Percentiles rank a stretch among this genome's conserved stretches.
phyloP scores from a whole-genome alignment of 208 protist genomes.

The Trypanosoma theileri region DNA sequence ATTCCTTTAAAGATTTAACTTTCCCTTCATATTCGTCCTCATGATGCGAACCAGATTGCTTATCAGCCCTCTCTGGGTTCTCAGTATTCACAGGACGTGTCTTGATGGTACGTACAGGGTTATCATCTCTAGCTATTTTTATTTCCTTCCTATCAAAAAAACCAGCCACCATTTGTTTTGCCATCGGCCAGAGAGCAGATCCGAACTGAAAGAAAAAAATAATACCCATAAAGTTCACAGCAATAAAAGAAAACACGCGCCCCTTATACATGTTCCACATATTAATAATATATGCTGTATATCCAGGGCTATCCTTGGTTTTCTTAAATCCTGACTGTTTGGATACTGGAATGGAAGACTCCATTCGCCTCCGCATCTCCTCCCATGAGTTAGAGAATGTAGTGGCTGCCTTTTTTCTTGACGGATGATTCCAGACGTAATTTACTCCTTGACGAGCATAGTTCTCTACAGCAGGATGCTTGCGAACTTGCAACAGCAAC shows the following conservation, averaged over 20 bases:
- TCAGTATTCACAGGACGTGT: background rate
- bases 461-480: slow-evolving; percentile 8
- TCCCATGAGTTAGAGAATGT: slow-evolving; percentile 20
- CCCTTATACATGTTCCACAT: slow-evolving; percentile 29
- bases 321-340: background rate
- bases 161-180: slow-evolving; percentile 28
- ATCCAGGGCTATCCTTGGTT: background rate
- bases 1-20: background rate
- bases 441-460: slow-evolving; percentile 14
- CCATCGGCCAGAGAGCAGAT: slow-evolving; percentile 34
- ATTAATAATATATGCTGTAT: background rate
- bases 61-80: slow-evolving; percentile 7
- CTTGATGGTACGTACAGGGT: slow-evolving; percentile 11
- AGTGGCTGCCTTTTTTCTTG: slow-evolving; percentile 6
- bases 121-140: slow-evolving; percentile 11
- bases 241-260: slow-evolving; percentile 51
- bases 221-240: slow-evolving; percentile 68
- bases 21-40: background rate
- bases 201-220: slow-evolving; percentile 58
- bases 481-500: slow-evolving; percentile 5
- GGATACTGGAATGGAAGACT: slow-evolving; percentile 1
- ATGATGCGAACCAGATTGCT: background rate
- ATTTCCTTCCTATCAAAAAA: slow-evolving; percentile 12
- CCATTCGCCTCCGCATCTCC: background rate
- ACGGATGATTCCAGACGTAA: slow-evolving; percentile 15